Evolutionary conservation across 345 rosid genomes (phyloP).

Genomic region (Reutealis trisperma): DNA sequence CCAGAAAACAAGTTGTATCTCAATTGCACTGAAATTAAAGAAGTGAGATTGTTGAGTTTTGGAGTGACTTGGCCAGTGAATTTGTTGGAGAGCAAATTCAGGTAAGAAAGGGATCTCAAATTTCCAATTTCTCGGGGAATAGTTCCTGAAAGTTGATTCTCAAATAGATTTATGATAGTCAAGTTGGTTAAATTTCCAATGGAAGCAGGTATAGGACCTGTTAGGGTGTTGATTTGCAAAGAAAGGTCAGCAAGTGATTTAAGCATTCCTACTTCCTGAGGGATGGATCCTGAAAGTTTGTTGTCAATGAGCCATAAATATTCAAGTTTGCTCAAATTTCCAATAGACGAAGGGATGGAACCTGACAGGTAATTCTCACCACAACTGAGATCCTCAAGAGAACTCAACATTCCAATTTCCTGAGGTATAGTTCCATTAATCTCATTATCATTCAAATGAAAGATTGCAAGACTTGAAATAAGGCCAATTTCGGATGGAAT

Average conservation of each 20-base stretch:
- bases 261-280: not conserved
- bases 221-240: not conserved
- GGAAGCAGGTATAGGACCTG: constrained; percentile 3
- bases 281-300: not conserved
- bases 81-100: not conserved
- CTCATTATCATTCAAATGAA: not conserved
- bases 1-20: not conserved
- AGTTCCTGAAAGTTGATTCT: not conserved
- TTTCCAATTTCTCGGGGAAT: not conserved
- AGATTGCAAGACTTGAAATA: not conserved
- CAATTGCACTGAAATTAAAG: not conserved
- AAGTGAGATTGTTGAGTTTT: not conserved
- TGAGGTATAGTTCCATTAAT: not conserved
- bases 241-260: not conserved
- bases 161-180: not conserved
- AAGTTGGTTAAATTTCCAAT: not conserved
- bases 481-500: not conserved
- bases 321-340: not conserved
- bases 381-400: not conserved
- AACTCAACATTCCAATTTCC: not conserved
- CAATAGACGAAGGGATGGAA: not conserved
- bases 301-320: not conserved
- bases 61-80: not conserved
- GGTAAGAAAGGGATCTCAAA: not conserved
- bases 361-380: not conserved